Percentiles rank a stretch among this genome's conserved stretches.
Evolutionary conservation across 306 rosid genomes (phyloP).

Genomic region (Trifolium fragiferum): DNA sequence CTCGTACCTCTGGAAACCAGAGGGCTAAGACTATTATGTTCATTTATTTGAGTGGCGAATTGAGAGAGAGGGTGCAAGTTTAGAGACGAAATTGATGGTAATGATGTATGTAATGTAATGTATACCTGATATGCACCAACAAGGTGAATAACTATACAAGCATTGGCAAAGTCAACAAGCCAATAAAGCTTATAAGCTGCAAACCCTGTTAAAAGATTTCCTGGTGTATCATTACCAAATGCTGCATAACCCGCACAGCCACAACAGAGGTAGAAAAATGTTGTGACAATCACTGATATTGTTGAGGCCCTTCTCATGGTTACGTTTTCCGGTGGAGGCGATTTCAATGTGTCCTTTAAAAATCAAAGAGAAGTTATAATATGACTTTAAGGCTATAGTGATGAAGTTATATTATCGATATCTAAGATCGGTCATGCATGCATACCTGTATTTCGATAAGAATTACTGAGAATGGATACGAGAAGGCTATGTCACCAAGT

Average conservation of each 20-base stretch:
- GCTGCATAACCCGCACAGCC: constrained; percentile 85
- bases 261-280: constrained; percentile 70
- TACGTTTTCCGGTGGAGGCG: constrained; percentile 76
- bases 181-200: constrained; percentile 53
- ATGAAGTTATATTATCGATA: constrained; percentile 14
- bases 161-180: constrained; percentile 78
- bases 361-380: constrained; percentile 25
- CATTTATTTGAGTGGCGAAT: not conserved
- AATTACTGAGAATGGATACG: constrained; percentile 86
- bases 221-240: constrained; percentile 72
- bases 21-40: no score
- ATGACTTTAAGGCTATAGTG: constrained; percentile 18
- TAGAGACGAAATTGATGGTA: not conserved
- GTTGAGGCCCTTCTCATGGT: constrained; percentile 69
- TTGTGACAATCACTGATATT: constrained; percentile 54
- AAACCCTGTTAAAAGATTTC: constrained; percentile 77
- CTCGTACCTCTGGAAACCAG: no score
- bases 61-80: not conserved
- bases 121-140: constrained; percentile 85
- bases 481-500: constrained; percentile 87
- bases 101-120: not conserved
- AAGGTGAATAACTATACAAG: constrained; percentile 74
- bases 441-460: constrained; percentile 86
- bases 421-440: not conserved
- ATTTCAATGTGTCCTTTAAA: constrained; percentile 84